Evolutionary conservation across 208 protist genomes (phyloP).

Genomic region (Acanthamoeba lenticulata): DNA sequence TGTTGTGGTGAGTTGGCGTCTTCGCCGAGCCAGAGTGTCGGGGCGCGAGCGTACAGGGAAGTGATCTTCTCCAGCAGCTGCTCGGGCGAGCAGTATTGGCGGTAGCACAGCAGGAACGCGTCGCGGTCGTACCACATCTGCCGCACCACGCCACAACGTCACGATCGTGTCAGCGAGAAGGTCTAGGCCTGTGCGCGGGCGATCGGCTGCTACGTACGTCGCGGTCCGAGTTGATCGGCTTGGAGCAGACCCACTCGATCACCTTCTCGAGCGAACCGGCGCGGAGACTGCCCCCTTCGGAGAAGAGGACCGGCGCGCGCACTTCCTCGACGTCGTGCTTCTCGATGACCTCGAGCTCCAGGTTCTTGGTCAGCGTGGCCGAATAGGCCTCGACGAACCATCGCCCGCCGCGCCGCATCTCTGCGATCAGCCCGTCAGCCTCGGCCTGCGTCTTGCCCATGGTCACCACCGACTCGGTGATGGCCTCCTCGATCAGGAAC

Average conservation of each 20-base stretch:
- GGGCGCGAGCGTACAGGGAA: not conserved
- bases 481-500: slow-evolving; percentile 47
- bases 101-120: slow-evolving; percentile 40
- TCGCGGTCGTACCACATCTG: not conserved
- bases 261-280: slow-evolving; percentile 43
- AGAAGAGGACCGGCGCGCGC: slow-evolving; percentile 31
- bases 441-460: slow-evolving; percentile 1
- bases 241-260: slow-evolving; percentile 57
- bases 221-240: not conserved
- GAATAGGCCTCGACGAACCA: slow-evolving; percentile 59
- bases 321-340: slow-evolving; percentile 57
- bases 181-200: no score
- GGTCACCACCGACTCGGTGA: not conserved
- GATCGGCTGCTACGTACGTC: no score
- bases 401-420: not conserved
- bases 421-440: not conserved
- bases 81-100: slow-evolving; percentile 21
- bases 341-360: slow-evolving; percentile 46
- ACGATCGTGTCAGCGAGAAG: no score
- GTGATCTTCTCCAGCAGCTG: slow-evolving; percentile 42
- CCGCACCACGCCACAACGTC: no score
- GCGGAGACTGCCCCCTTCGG: not conserved
- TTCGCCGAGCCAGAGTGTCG: no score
- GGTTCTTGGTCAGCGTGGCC: slow-evolving; percentile 23
- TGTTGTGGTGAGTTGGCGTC: no score